Conservation (phyloP, 441 rosid species). For the Metrosideros polymorpha region DNA sequence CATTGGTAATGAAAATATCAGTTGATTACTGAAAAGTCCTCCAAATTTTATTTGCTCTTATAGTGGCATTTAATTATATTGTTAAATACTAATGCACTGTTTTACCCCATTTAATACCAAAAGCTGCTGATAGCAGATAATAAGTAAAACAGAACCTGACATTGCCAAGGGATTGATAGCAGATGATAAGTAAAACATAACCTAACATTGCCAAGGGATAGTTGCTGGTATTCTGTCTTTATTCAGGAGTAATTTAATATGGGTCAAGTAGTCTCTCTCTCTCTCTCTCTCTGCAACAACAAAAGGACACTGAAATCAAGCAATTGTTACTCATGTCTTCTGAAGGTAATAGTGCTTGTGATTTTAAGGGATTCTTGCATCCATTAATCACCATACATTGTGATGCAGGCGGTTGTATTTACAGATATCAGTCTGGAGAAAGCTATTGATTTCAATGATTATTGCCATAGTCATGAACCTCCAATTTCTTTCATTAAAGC, state of each 20-base stretch:
- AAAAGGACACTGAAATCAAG: background rate
- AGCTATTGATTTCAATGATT: slow-evolving; percentile 69
- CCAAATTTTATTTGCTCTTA: background rate
- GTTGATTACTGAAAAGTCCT: background rate
- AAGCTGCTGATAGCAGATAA: background rate
- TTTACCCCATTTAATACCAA: background rate
- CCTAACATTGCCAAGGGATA: background rate
- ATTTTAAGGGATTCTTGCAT: background rate
- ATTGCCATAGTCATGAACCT: slow-evolving; percentile 69
- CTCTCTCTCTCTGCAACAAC: background rate
- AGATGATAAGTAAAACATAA: background rate
- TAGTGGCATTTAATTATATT: background rate
- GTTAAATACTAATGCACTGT: background rate
- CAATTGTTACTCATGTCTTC: background rate
- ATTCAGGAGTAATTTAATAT: background rate
- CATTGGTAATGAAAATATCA: background rate
- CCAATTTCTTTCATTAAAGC: slow-evolving; percentile 73
- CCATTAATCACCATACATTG: slow-evolving; percentile 1
- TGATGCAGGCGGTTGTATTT: slow-evolving; percentile 76
- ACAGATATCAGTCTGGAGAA: slow-evolving; percentile 52
- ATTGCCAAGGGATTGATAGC: background rate
- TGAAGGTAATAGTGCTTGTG: background rate
- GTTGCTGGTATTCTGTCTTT: background rate
- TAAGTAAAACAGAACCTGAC: background rate
- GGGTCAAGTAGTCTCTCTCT: background rate